phyloP scores from a whole-genome alignment of 768 basidiomycete species.

The Lentinula boryana region DNA sequence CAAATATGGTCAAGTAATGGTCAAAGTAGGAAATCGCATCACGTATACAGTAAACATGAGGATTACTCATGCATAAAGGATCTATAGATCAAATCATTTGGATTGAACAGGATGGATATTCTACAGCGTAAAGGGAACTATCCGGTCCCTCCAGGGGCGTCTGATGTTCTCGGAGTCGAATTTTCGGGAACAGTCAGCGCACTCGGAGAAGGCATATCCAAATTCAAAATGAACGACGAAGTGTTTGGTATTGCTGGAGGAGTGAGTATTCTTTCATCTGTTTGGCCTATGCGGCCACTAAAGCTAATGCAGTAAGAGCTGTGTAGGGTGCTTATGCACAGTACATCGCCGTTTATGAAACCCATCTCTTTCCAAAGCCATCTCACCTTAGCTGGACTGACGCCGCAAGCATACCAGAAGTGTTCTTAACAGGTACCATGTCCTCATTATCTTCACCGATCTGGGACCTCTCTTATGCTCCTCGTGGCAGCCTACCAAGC shows the following conservation, averaged over 20 bases:
- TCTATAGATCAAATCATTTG: conserved; percentile 69
- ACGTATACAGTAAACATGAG: background rate
- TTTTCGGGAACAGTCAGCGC: conserved; percentile 66
- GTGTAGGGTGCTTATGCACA: conserved; percentile 89
- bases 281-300: background rate
- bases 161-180: conserved; percentile 79
- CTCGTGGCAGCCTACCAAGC: conserved; percentile 37
- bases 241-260: conserved; percentile 78
- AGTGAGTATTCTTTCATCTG: conserved; percentile 37
- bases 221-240: conserved; percentile 61
- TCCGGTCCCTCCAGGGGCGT: conserved; percentile 70
- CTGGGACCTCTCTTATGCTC: background rate
- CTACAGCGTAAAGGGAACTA: conserved; percentile 67
- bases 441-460: background rate
- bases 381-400: conserved; percentile 70
- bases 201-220: conserved; percentile 42
- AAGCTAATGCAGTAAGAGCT: background rate
- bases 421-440: conserved; percentile 72
- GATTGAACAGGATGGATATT: conserved; percentile 88
- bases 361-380: conserved; percentile 73
- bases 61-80: background rate
- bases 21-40: conserved; percentile 48
- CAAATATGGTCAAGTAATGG: conserved; percentile 57
- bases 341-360: conserved; percentile 63
- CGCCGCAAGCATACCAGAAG: conserved; percentile 86